Conservation (phyloP, 345 rosid species). For the Cardamine resedifolia region DNA sequence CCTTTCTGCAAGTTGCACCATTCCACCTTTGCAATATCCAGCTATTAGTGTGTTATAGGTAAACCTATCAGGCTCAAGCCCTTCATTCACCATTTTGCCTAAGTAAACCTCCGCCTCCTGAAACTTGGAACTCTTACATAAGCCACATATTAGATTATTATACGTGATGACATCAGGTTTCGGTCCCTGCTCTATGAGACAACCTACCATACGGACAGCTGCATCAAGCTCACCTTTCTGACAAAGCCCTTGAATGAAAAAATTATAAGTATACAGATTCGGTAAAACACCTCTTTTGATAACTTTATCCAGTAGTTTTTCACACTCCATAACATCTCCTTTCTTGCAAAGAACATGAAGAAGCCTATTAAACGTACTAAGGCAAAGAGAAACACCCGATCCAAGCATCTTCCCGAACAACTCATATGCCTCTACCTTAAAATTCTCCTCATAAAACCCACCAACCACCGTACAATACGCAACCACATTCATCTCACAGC, state of each 20-base stretch:
- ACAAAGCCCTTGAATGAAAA: conserved; percentile 79
- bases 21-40: conserved; percentile 73
- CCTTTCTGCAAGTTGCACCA: conserved; percentile 66
- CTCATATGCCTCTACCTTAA: conserved; percentile 54
- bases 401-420: conserved; percentile 80
- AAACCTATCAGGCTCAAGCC: conserved; percentile 72
- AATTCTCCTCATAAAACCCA: conserved; percentile 68
- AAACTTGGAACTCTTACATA: conserved; percentile 64
- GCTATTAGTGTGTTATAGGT: conserved; percentile 69
- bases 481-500: conserved; percentile 69
- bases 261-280: conserved; percentile 82
- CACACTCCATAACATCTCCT: conserved; percentile 71
- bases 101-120: conserved; percentile 71
- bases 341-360: conserved; percentile 75
- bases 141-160: conserved; percentile 76
- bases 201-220: conserved; percentile 64
- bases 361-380: conserved; percentile 74
- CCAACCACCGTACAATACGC: conserved; percentile 74
- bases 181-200: conserved; percentile 52
- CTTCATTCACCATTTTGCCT: conserved; percentile 79
- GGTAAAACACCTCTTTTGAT: conserved; percentile 70
- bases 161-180: conserved; percentile 77
- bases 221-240: conserved; percentile 55
- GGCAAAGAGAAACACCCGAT: conserved; percentile 51
- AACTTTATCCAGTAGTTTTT: conserved; percentile 66